Evolutionary conservation across 1,284 basidiomycete genomes (phyloP).

Genomic region (Trichosporon asahii): DNA sequence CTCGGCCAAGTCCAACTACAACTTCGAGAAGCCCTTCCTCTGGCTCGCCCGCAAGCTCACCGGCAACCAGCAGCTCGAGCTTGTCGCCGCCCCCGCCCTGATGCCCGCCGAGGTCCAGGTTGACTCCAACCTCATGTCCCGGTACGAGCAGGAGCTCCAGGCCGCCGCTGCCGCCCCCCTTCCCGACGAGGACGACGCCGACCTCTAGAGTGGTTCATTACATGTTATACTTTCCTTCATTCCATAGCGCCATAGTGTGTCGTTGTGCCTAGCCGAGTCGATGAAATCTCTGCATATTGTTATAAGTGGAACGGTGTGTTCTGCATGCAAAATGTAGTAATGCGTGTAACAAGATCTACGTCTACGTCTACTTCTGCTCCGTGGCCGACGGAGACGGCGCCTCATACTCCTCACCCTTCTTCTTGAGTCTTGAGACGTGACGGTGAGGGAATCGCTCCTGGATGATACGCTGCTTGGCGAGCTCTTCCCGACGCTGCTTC

Average conservation of each 20-base stretch:
- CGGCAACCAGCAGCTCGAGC: constrained; percentile 85
- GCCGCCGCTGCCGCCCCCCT: constrained; percentile 52
- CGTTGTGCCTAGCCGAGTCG: constrained; percentile 21
- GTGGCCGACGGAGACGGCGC: constrained; percentile 16
- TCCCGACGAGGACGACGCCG: constrained; percentile 53
- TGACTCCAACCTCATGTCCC: constrained; percentile 71
- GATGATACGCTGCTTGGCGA: constrained; percentile 45
- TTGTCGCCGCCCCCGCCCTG: constrained; percentile 93
- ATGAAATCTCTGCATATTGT: constrained; percentile 30
- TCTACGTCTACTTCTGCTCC: not conserved
- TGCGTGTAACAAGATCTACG: constrained; percentile 9
- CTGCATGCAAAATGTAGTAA: constrained; percentile 21
- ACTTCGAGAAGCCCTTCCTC: constrained; percentile 99
- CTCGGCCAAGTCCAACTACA: constrained; percentile 99
- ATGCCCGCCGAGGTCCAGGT: constrained; percentile 90
- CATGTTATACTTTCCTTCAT: constrained; percentile 10
- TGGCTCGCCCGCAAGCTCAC: constrained; percentile 98
- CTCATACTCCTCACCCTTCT: constrained; percentile 13
- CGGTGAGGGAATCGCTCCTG: constrained; percentile 49
- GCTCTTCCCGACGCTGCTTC: constrained; percentile 41
- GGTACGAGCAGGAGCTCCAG: constrained; percentile 79
- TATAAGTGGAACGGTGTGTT: constrained; percentile 13
- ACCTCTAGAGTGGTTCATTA: constrained; percentile 37
- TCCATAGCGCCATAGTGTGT: constrained; percentile 19
- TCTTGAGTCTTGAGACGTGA: constrained; percentile 47